A percentile compares a stretch with the other conserved stretches of the same genome.
Evolutionary conservation across 2,329 filamentous ascomycete genomes (phyloP).

Genomic region (Arthroderma sp.): DNA sequence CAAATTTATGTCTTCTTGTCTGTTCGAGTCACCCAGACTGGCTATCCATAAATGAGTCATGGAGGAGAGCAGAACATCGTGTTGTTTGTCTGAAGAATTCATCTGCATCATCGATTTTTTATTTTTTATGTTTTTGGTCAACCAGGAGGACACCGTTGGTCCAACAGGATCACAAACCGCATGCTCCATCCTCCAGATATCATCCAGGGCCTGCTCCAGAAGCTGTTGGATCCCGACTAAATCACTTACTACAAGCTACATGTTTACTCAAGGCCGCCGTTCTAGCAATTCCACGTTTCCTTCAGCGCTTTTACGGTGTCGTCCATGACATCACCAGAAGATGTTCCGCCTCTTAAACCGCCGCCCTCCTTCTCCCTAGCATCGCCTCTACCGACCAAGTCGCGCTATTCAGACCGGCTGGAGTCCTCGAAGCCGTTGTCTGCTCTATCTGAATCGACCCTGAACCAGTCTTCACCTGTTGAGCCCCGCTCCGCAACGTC

Average conservation of each 20-base stretch:
- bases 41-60: too few species aligned
- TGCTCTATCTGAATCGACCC: conserved; percentile 37
- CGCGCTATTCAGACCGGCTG: conserved; percentile 37
- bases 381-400: conserved; percentile 47
- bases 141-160: too few species aligned
- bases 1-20: too few species aligned
- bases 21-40: too few species aligned
- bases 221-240: too few species aligned
- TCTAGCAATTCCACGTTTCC: background rate
- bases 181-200: too few species aligned
- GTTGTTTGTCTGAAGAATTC: too few species aligned
- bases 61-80: too few species aligned
- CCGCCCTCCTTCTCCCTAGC: conserved; percentile 57
- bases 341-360: conserved; percentile 53
- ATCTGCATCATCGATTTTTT: too few species aligned
- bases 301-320: conserved; percentile 13
- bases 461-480: conserved; percentile 43
- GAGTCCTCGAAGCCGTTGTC: conserved; percentile 38
- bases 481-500: conserved; percentile 42
- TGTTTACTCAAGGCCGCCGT: conserved; percentile 3
- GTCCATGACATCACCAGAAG: conserved; percentile 55
- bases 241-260: background rate
- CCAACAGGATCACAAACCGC: too few species aligned
- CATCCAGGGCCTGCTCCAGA: too few species aligned
- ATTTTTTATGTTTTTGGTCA: too few species aligned